Evolutionary conservation across 2,329 filamentous ascomycete genomes (phyloP), one percentile per base, ranked within the genome.

Genomic region (Sporothrix brunneoviolacea): DNA sequence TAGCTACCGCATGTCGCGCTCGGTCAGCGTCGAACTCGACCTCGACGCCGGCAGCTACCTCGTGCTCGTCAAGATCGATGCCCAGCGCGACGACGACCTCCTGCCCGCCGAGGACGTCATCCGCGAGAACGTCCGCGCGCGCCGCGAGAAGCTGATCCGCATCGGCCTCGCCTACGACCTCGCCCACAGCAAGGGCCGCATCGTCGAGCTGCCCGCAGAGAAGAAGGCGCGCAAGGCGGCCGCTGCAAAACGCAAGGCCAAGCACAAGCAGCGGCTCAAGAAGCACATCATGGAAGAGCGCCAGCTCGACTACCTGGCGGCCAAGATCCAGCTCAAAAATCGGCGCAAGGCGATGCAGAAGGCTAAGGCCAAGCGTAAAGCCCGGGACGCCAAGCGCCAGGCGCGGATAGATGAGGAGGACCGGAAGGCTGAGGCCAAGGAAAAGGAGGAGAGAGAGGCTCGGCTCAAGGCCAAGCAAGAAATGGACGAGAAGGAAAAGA

Each of bases 161-260:
- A 75, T 82, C 6, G 79, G 78, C 2, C 70, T 73, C 35, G 74
- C 78, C 0, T 82, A 83, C 53, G 79, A 83, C 57, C 59, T 82
- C 6, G 79, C 79, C 0, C 79, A 83, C 58, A 74, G 70, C 65
- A 82, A 82, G 62, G 78, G 75, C 2, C 72, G 74, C 55, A 71
- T 77, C 2, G 65, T 68, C 19, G 71, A 74, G 54, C 69, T 76
- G 21, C 65, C 73, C 21, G 72, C 77, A 60, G 70, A 74, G 58
- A 68, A 70, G 50, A 68, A 74, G 52, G 69, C 74, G 43, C 65
- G 73, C 43, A 65, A 69, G 51, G 69, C 75, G 51, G 69, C 73
- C 42, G 64, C 72, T 45, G 66, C 69, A 49, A 69, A 74, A 51
- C 75, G 71, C 41, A 61, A 64, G n/a, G 70, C 67, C 47, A 69